Evolutionary conservation across 2,329 filamentous ascomycete genomes (phyloP).

Genomic region (Fusarium verticillioides): DNA sequence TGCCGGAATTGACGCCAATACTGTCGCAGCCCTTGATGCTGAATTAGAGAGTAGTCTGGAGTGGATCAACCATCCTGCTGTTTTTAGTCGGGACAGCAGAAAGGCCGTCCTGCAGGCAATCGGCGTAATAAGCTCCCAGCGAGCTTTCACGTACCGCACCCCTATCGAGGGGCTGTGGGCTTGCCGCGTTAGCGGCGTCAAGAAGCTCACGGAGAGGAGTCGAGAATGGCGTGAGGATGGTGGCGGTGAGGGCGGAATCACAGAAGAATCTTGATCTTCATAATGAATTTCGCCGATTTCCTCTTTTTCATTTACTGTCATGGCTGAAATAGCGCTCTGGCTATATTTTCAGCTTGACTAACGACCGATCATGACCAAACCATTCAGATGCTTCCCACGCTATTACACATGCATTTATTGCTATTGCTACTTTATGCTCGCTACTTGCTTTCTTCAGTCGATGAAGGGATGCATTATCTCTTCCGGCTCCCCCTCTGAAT

Average conservation of each 20-base stretch:
- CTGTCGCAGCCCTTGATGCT: slow-evolving; percentile 86
- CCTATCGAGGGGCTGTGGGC: slow-evolving; percentile 92
- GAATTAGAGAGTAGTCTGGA: slow-evolving; percentile 92
- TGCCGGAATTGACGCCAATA: slow-evolving; percentile 83
- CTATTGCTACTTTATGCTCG: slow-evolving; percentile 12
- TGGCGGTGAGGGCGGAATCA: slow-evolving; percentile 75
- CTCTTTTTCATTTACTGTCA: slow-evolving; percentile 25
- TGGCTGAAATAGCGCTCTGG: slow-evolving; percentile 35
- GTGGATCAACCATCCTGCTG: slow-evolving; percentile 97
- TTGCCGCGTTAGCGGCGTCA: slow-evolving; percentile 81
- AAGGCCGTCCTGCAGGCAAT: slow-evolving; percentile 97
- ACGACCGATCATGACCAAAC: slow-evolving; percentile 43
- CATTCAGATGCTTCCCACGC: slow-evolving; percentile 37
- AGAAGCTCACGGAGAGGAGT: slow-evolving; percentile 82
- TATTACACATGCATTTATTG: slow-evolving; percentile 33
- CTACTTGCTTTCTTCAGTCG: slow-evolving; percentile 35
- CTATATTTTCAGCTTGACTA: slow-evolving; percentile 38
- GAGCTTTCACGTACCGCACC: slow-evolving; percentile 92
- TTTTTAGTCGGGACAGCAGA: slow-evolving; percentile 91
- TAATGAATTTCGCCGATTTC: slow-evolving; percentile 14
- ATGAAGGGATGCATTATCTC: slow-evolving; percentile 34
- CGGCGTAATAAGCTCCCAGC: slow-evolving; percentile 93
- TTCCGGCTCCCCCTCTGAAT: slow-evolving; percentile 23
- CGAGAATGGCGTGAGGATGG: slow-evolving; percentile 92
- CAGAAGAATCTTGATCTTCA: slow-evolving; percentile 63